Base-by-base conservation (phyloP, 768 basidiomycete species). In the Boletus subparvulus region DNA sequence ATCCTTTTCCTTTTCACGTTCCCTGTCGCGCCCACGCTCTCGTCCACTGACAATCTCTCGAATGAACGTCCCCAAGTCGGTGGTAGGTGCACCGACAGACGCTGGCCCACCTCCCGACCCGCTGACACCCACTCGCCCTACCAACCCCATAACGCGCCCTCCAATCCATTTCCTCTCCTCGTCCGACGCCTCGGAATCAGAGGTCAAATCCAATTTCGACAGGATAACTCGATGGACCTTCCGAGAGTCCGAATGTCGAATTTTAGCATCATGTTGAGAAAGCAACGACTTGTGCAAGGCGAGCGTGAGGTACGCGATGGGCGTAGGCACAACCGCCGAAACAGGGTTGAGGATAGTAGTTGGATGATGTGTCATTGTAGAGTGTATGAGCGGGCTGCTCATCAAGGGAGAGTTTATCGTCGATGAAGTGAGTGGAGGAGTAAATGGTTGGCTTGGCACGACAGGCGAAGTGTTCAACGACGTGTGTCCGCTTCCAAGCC, bases 151-250 rank as follows among this genome's bases (percentile, higher is more conserved):
- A 24, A 71, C 71, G 12, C 69, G 69, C 21, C 63, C 69, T 12
- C 71, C 65, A 26, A 71, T 62, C 61, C 67, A 71, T 30, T 58
- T 67, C 41, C 71, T 61, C 52, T 71, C 69, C 2, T 71, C 69
- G 41, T 71, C 69, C 12, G 71, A 69, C 16, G 56, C 69, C 30
- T 71, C 69, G 13, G 67, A 69, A 47, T 73, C 69, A 16, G 69
- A 69, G 43, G 63, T 66, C 51, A 54, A 60, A 51, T 84, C 87
- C 21, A 88, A 67, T 62, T 83, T 86, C 56, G 76, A 81, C 59
- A 85, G 77, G 39, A 89, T 74, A 41, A 80, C 84, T 16, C 84
- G 80, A 46, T 86, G 82, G 16, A 87, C 83, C 53, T 82, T 83
- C 51, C 85, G 82, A 12, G 80, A 75, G 56, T 86, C 85, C 21